Conservation (phyloP, 2,329 filamentous ascomycete genomes). For the Xylaria sp. region DNA sequence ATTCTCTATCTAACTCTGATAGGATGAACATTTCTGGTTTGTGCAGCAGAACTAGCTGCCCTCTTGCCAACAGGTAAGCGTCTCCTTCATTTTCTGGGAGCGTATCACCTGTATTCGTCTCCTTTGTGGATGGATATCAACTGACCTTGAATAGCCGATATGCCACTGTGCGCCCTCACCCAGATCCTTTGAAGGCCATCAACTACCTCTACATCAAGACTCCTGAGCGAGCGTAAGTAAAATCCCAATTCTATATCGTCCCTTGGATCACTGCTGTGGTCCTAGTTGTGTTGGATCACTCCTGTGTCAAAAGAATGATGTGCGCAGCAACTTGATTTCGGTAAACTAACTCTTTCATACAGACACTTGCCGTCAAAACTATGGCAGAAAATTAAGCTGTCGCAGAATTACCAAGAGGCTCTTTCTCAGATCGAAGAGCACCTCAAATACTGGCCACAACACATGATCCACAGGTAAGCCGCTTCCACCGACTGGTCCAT, state of each 20-base stretch:
- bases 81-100: background rate
- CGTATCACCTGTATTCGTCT: background rate
- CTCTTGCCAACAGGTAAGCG: conserved; percentile 29
- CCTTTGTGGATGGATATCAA: background rate
- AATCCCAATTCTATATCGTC: background rate
- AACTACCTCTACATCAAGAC: conserved; percentile 98
- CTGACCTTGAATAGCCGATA: conserved; percentile 17
- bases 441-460: conserved; percentile 92
- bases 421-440: conserved; percentile 80
- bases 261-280: background rate
- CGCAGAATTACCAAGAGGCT: conserved; percentile 84
- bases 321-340: background rate
- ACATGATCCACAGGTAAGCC: conserved; percentile 36
- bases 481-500: background rate
- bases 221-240: conserved; percentile 50
- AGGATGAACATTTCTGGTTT: conserved; percentile 63
- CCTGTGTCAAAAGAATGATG: background rate
- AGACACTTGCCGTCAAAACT: conserved; percentile 77
- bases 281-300: background rate
- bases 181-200: conserved; percentile 62
- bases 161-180: conserved; percentile 19
- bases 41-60: conserved; percentile 53
- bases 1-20: conserved; percentile 1
- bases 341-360: conserved; percentile 44
- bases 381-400: conserved; percentile 90